Evolutionary conservation across 495 filamentous ascomycete species (phyloP), one percentile per base, ranked within the genome.

Genomic region (Cryomyces minteri): DNA sequence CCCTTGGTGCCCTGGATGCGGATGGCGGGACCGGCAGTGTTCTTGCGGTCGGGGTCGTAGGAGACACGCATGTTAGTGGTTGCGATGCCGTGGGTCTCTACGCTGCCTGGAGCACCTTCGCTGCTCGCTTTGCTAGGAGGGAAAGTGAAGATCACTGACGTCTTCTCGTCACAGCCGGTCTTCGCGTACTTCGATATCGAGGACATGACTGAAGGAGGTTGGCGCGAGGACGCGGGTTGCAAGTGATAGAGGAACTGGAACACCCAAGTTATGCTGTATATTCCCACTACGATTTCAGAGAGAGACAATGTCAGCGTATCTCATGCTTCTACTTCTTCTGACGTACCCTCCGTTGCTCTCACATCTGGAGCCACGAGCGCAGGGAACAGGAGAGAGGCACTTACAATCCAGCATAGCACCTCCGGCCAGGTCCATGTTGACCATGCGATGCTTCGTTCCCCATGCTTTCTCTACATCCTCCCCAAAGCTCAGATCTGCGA

Each of bases 181-280:
- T 67, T 58, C 46, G 73, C 67, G 64, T 90, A 88, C 46, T 80
- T 82, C 48, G 79, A 75, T 42, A 94, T 76, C 40, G 81, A 68
- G 0, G 74, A 62, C 54, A 65, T 65, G 25, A 77, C 66, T n/a
- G 55, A 68, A 0, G 80, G 80, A 4, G 69, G 45, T 50, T 68
- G 63, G 12, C 73, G 68, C 44, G 68, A 53, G 0, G 42, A 32
- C 10, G 60, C 52, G n/a, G 60, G 58, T 5, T 82, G 78, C 32
- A 85, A 74, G 30, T 88, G 82, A 58, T 94, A 95, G 36, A 94
- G 71, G 43, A 77, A 79, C 63, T 94, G 87, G 74, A 90, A 94
- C 46, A 90, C 70, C 88, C 88, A 96, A 5, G 86, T 94, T 39
- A 95, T 63, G 40, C 81, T 75, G 63, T 95, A 92, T 55, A 96